Evolutionary conservation across 176 grass and related monocot genomes (phyloP).

Genomic region (Bothriochloa decipiens): DNA sequence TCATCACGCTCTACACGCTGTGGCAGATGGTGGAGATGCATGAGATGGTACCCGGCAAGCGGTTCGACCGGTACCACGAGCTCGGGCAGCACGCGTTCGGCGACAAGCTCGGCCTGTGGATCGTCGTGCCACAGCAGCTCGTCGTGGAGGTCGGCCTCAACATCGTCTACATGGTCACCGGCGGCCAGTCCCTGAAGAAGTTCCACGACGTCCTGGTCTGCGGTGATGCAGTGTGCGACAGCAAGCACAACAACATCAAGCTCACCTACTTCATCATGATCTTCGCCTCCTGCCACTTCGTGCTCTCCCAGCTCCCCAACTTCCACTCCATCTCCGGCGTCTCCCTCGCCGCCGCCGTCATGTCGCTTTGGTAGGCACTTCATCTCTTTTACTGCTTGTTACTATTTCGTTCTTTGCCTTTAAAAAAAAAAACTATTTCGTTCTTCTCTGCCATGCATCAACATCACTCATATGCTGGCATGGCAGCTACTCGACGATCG

Average conservation of each 20-base stretch:
- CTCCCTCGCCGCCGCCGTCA: constrained; percentile 15
- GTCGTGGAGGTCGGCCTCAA: constrained; percentile 74
- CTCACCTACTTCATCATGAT: constrained; percentile 49
- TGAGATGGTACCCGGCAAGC: constrained; percentile 85
- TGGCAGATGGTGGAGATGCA: constrained; percentile 99
- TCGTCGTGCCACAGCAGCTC: constrained; percentile 83
- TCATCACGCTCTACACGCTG: constrained; percentile 90
- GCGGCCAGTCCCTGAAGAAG: constrained; percentile 71
- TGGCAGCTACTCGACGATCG: constrained; percentile 85
- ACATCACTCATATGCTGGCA: not conserved
- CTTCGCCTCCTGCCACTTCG: constrained; percentile 8
- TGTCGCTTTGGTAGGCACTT: constrained; percentile 7
- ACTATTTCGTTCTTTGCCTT: not conserved
- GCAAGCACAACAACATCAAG: constrained; percentile 60
- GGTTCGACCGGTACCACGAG: constrained; percentile 93
- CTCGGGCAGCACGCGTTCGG: constrained; percentile 88
- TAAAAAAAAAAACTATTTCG: too few species aligned
- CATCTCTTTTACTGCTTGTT: not conserved
- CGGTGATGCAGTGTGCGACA: not conserved
- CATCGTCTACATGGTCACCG: constrained; percentile 98
- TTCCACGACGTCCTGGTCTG: constrained; percentile 75
- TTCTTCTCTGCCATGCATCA: not conserved
- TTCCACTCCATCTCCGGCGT: constrained; percentile 19
- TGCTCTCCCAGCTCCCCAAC: constrained; percentile 24
- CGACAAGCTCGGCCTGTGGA: constrained; percentile 74